Conservation (phyloP, 1,284 basidiomycete species). For the Fomitopsis palustris region DNA sequence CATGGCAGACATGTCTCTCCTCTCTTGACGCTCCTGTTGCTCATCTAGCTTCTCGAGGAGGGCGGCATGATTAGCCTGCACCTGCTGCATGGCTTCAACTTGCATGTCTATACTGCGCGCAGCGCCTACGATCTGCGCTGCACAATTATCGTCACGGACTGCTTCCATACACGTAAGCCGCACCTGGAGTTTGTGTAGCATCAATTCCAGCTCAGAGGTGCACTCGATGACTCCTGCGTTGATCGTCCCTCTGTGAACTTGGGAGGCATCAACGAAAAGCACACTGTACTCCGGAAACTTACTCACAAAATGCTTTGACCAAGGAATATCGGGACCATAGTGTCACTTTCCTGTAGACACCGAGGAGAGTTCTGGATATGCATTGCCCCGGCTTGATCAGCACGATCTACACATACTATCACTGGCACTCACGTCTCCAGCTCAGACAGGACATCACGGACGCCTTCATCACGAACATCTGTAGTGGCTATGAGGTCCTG, state of each 20-base stretch:
- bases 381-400: background rate
- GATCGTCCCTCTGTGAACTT: conserved; percentile 46
- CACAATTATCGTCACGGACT: conserved; percentile 14
- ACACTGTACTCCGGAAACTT: too few species aligned
- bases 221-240: conserved; percentile 39
- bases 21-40: background rate
- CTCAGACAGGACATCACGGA: conserved; percentile 39
- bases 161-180: conserved; percentile 4
- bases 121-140: conserved; percentile 3
- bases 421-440: conserved; percentile 35
- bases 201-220: conserved; percentile 36
- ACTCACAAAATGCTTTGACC: background rate
- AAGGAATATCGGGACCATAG: background rate
- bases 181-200: conserved; percentile 35
- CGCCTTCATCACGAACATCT: conserved; percentile 31
- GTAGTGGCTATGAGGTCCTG: conserved; percentile 34
- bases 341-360: background rate
- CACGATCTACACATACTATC: background rate
- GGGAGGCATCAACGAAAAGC: background rate
- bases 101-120: conserved; percentile 13
- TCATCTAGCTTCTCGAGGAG: background rate
- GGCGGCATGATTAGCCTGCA: background rate
- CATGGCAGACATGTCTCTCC: background rate
- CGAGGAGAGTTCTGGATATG: conserved; percentile 34
- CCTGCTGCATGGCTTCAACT: background rate